phyloP scores from a whole-genome alignment of 305 asterid species.

The Fraxinus latifolia region DNA sequence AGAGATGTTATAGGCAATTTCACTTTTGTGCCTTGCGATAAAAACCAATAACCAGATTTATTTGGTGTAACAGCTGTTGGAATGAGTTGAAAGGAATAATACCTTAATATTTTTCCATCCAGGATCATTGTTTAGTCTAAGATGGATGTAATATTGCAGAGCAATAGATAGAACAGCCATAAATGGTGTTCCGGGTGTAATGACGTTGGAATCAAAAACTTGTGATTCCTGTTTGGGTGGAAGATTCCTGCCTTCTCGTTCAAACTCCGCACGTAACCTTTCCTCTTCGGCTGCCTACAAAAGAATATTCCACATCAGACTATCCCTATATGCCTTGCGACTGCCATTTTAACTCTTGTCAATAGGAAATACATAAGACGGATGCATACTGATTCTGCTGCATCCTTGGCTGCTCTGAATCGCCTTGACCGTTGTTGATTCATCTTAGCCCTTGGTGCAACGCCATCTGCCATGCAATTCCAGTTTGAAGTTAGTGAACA shows the following conservation, averaged over 20 bases:
- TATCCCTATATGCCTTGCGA: background rate
- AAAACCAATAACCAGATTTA: slow-evolving; percentile 1
- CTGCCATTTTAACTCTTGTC: background rate
- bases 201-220: slow-evolving; percentile 82
- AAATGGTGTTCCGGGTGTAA: slow-evolving; percentile 98
- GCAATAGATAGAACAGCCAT: slow-evolving; percentile 86
- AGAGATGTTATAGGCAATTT: slow-evolving; percentile 11
- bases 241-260: slow-evolving; percentile 87
- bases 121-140: slow-evolving; percentile 79
- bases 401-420: slow-evolving; percentile 97
- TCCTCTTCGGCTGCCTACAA: slow-evolving; percentile 94
- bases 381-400: slow-evolving; percentile 72
- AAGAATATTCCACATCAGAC: slow-evolving; percentile 21
- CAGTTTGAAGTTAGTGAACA: slow-evolving; percentile 23
- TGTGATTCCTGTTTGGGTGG: slow-evolving; percentile 88
- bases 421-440: slow-evolving; percentile 97
- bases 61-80: background rate
- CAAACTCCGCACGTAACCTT: slow-evolving; percentile 78
- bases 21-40: background rate
- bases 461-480: slow-evolving; percentile 66
- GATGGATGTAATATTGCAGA: slow-evolving; percentile 77
- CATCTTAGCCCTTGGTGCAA: slow-evolving; percentile 99
- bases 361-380: background rate
- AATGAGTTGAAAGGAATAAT: slow-evolving; percentile 20
- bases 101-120: slow-evolving; percentile 98